A percentile compares a stretch with the other conserved stretches of the same genome.
phyloP scores from a whole-genome alignment of 495 filamentous ascomycete genomes.

The Neurospora pannonica region DNA sequence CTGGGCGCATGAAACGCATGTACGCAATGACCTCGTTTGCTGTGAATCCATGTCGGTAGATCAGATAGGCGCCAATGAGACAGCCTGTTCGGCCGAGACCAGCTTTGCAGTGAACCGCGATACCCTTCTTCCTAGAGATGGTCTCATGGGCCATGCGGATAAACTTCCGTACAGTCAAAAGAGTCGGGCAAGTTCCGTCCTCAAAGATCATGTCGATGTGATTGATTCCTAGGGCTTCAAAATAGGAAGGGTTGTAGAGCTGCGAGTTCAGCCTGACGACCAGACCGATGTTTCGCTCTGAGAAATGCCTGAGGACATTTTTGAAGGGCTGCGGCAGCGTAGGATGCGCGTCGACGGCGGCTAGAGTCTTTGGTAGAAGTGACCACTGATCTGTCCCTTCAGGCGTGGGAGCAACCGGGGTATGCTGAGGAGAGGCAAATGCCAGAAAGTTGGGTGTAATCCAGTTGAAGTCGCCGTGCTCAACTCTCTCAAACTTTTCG shows the following conservation, averaged over 20 bases:
- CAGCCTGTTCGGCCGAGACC: slow-evolving; percentile 92
- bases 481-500: slow-evolving; percentile 88
- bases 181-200: slow-evolving; percentile 87
- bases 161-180: slow-evolving; percentile 79
- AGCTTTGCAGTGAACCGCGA: slow-evolving; percentile 97
- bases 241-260: slow-evolving; percentile 90
- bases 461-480: slow-evolving; percentile 99
- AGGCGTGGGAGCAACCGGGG: slow-evolving; percentile 60
- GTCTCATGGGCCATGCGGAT: slow-evolving; percentile 91
- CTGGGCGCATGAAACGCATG: slow-evolving; percentile 98
- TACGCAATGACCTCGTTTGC: slow-evolving; percentile 97
- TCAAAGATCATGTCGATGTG: slow-evolving; percentile 99
- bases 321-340: slow-evolving; percentile 76
- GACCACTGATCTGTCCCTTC: slow-evolving; percentile 61
- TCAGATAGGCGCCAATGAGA: slow-evolving; percentile 92
- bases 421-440: slow-evolving; percentile 87
- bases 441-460: slow-evolving; percentile 89
- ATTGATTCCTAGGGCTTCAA: slow-evolving; percentile 86
- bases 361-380: slow-evolving; percentile 56
- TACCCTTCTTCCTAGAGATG: slow-evolving; percentile 77
- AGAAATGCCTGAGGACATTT: slow-evolving; percentile 87
- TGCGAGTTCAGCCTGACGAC: slow-evolving; percentile 94
- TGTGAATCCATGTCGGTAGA: slow-evolving; percentile 96
- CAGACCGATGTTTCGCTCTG: slow-evolving; percentile 74
- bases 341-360: slow-evolving; percentile 52